Percentiles rank a stretch among this genome's conserved stretches.
Conservation (phyloP, 257 asterid genomes). For the Striga asiatica region DNA sequence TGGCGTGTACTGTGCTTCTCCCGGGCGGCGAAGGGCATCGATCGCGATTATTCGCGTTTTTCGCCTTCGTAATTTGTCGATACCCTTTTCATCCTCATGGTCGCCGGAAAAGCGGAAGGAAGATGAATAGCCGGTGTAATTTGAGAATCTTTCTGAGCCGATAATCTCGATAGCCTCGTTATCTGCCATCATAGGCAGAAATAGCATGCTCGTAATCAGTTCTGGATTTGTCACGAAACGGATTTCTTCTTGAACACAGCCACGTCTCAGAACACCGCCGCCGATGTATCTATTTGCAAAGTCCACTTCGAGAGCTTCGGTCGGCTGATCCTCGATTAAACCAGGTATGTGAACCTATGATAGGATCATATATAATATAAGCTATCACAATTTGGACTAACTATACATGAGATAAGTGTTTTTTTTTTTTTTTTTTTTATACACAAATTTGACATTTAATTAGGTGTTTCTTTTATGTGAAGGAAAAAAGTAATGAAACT, state of each 20-base stretch:
- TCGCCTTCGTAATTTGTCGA: conserved; percentile 53
- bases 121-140: conserved; percentile 69
- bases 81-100: conserved; percentile 36
- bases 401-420: too few relatives aligned
- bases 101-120: conserved; percentile 65
- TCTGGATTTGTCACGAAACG: conserved; percentile 91
- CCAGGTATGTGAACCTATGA: conserved; percentile 46
- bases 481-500: too few relatives aligned
- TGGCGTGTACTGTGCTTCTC: conserved; percentile 44
- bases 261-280: conserved; percentile 69
- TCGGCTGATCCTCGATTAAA: conserved; percentile 58
- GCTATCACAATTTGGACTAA: not conserved
- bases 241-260: conserved; percentile 94
- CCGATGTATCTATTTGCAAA: conserved; percentile 76
- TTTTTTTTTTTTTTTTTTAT: too few relatives aligned
- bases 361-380: not conserved
- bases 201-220: conserved; percentile 62
- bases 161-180: conserved; percentile 85
- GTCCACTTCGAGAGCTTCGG: conserved; percentile 77
- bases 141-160: conserved; percentile 80
- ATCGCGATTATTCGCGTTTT: conserved; percentile 74
- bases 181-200: conserved; percentile 64
- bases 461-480: too few relatives aligned
- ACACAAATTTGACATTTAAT: too few relatives aligned
- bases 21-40: conserved; percentile 69